phyloP scores from a whole-genome alignment of 1,284 basidiomycete genomes.

The Chondrostereum purpureum region DNA sequence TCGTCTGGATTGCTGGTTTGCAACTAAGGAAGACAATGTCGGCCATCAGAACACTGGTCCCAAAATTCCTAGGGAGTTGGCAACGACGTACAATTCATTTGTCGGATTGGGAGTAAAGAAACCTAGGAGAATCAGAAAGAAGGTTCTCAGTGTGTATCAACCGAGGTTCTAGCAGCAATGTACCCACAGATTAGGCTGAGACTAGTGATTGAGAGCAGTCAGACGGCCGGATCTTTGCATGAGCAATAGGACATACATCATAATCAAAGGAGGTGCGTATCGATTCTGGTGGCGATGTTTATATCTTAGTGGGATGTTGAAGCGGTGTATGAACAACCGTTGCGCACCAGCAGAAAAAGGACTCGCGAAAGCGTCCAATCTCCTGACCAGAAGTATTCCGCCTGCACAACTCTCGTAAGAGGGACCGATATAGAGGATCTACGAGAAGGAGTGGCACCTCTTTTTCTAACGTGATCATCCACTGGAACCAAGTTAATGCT shows the following conservation, averaged over 20 bases:
- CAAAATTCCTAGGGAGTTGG: conserved; percentile 10
- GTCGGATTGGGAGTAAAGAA: conserved; percentile 20
- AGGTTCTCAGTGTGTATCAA: no score
- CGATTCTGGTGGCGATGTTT: no score
- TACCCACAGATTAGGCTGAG: conserved; percentile 15
- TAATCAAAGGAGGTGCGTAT: conserved; percentile 20
- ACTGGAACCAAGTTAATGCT: conserved; percentile 16
- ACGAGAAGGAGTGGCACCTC: conserved; percentile 21
- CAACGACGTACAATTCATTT: conserved; percentile 16
- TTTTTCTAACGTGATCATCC: conserved; percentile 10
- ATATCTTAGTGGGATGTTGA: no score
- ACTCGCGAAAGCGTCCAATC: conserved; percentile 25
- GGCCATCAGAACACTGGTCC: not conserved
- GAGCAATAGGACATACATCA: conserved; percentile 8
- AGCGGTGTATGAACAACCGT: no score
- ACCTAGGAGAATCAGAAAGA: conserved; percentile 13
- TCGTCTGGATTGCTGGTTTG: conserved; percentile 19
- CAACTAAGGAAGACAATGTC: conserved; percentile 18
- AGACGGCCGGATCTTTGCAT: not conserved
- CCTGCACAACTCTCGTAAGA: conserved; percentile 16
- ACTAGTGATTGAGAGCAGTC: conserved; percentile 14
- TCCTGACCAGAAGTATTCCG: conserved; percentile 31
- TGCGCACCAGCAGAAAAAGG: conserved; percentile 29
- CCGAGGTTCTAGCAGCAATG: no score
- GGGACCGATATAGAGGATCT: not conserved